Percentiles rank a stretch among this genome's conserved stretches.
Evolutionary conservation across 768 basidiomycete species (phyloP).

Genomic region (Suillus occidentalis): DNA sequence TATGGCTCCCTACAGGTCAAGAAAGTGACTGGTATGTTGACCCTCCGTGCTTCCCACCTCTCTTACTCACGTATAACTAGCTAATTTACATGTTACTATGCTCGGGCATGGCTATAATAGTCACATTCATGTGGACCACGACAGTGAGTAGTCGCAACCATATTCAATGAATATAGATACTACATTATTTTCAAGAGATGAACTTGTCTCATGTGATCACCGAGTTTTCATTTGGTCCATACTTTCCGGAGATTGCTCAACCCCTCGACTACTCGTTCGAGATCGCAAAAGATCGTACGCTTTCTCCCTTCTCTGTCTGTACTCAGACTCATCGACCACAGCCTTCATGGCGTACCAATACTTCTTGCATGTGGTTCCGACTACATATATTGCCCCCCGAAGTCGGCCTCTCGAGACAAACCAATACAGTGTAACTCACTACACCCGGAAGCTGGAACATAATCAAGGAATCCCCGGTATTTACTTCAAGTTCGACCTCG

Average conservation of each 20-base stretch:
- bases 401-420: constrained; percentile 64
- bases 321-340: constrained; percentile 28
- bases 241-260: constrained; percentile 94
- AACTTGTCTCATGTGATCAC: constrained; percentile 95
- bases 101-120: constrained; percentile 94
- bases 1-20: constrained; percentile 83
- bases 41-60: background rate
- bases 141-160: constrained; percentile 48
- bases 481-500: constrained; percentile 98
- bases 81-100: constrained; percentile 92
- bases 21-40: constrained; percentile 74
- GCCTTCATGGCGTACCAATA: constrained; percentile 93
- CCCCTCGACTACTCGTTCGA: constrained; percentile 92
- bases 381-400: constrained; percentile 83
- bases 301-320: constrained; percentile 3
- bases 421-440: constrained; percentile 95
- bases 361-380: constrained; percentile 93
- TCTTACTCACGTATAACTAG: constrained; percentile 33
- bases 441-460: constrained; percentile 72
- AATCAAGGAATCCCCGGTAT: constrained; percentile 86
- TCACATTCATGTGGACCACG: constrained; percentile 84
- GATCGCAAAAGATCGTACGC: constrained; percentile 64
- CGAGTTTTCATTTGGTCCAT: constrained; percentile 95
- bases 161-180: background rate
- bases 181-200: constrained; percentile 61